Evolutionary conservation across 352 stramenopile genomes (phyloP), one percentile per base, ranked within the genome.

Genomic region (Phytophthora agathidicida): DNA sequence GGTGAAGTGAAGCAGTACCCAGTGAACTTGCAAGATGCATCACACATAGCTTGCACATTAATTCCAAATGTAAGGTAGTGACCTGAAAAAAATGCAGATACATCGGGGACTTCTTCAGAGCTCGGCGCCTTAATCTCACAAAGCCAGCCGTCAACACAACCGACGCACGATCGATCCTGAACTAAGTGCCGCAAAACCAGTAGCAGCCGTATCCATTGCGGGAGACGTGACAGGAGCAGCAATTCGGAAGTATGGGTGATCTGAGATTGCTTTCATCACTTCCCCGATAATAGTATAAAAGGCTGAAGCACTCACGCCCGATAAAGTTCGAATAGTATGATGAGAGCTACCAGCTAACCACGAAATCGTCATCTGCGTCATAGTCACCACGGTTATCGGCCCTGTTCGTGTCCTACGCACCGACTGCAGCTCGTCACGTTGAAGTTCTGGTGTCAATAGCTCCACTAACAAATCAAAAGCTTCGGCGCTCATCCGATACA

Each of bases 11-110:
- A 20, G 31, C 51, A 60, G 42, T 60, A 58, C 1, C 41, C 51
- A 10, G 51, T 60, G n/a, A 60, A 52, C 11, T 30, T 26, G 13
- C 26, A 32, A 10, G 43, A 30, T 4, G 37, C 22, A 22, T 58
- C 49, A n/a, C 37, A 47, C 11, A 58, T 50, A 3, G 51, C 41
- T 60, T 60, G 51, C 10, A 52, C 51, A 20, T 60, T 60, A 0
- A 60, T 1, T 3, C 32, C 31, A 9, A 31, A 30, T 32, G 9
- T 60, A 10, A 47, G 51, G 10, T 46, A 60, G 24, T 52, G 39
- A 0, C 32, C 51, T 5, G 51, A 60, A 39, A 42, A 60, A 51
- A 51, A 51, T 17, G 51, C 17, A 41, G 39, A 2, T 23, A 60
- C 51, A 20, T 60, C 49, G 5, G 22, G 38, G 1, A 58, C 49